Evolutionary conservation across 345 rosid species (phyloP).

Genomic region (Trapa bicornis): DNA sequence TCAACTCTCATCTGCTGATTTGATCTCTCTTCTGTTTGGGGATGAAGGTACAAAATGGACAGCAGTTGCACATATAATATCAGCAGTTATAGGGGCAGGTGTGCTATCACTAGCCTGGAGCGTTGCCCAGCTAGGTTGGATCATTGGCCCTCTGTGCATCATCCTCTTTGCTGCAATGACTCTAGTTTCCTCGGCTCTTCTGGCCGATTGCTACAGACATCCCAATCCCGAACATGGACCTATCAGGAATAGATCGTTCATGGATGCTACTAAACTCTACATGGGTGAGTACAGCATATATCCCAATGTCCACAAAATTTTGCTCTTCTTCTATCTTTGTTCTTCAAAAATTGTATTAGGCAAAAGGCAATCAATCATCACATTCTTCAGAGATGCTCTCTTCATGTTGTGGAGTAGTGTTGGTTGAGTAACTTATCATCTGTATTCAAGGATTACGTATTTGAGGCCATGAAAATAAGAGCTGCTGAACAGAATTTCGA

Average conservation of each 20-base stretch:
- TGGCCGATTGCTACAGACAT: slow-evolving; percentile 39
- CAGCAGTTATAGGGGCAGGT: slow-evolving; percentile 80
- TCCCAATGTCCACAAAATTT: neutral
- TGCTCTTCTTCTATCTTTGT: too few species aligned
- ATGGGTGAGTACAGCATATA: slow-evolving; percentile 23
- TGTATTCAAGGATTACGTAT: neutral
- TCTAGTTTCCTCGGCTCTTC: slow-evolving; percentile 30
- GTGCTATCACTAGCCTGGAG: slow-evolving; percentile 75
- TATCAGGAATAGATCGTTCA: slow-evolving; percentile 29
- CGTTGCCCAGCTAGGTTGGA: slow-evolving; percentile 59
- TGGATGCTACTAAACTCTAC: slow-evolving; percentile 37
- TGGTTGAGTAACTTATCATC: neutral
- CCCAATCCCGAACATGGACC: slow-evolving; percentile 47
- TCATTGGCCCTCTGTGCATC: slow-evolving; percentile 45
- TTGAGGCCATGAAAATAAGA: neutral
- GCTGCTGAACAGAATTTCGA: neutral
- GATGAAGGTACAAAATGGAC: slow-evolving; percentile 45
- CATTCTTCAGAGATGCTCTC: too few species aligned
- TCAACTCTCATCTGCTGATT: neutral
- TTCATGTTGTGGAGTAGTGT: slow-evolving; percentile 1
- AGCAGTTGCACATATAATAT: slow-evolving; percentile 51
- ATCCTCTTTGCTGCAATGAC: slow-evolving; percentile 39
- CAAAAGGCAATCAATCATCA: too few species aligned
- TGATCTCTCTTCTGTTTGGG: neutral
- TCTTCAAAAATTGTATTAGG: too few species aligned